Conservation (phyloP, 148 eudicot genomes). For the Chenopodium album region DNA sequence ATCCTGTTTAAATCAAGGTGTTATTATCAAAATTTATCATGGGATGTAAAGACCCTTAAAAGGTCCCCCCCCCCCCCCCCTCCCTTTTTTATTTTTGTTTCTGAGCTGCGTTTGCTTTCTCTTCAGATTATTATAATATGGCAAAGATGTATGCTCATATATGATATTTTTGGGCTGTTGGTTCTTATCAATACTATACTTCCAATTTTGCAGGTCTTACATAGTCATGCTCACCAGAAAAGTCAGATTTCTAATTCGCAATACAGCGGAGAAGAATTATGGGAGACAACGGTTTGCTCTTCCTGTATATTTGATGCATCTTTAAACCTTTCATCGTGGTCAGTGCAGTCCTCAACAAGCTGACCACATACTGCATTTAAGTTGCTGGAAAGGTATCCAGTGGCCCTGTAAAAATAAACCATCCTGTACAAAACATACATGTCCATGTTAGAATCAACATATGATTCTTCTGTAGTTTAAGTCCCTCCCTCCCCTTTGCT, state of each 20-base stretch:
- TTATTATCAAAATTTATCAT: background rate
- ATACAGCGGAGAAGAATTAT: slow-evolving; percentile 46
- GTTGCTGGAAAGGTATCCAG: slow-evolving; percentile 70
- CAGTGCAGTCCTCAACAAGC: slow-evolving; percentile 49
- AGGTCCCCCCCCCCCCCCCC: too few species aligned
- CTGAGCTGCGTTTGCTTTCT: background rate
- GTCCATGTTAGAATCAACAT: slow-evolving; percentile 63
- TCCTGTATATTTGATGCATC: slow-evolving; percentile 50
- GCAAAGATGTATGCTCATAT: background rate
- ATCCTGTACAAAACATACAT: slow-evolving; percentile 41
- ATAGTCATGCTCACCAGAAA: slow-evolving; percentile 74
- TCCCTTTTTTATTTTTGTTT: background rate
- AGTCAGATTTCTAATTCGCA: slow-evolving; percentile 50
- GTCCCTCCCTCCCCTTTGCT: slow-evolving; percentile 21
- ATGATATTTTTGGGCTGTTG: background rate
- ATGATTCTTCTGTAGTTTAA: slow-evolving; percentile 62
- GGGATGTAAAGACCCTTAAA: background rate
- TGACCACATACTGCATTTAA: slow-evolving; percentile 46
- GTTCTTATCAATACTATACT: background rate
- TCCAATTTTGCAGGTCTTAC: slow-evolving; percentile 59
- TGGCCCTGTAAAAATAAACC: slow-evolving; percentile 36
- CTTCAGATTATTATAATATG: background rate
- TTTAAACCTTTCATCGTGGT: slow-evolving; percentile 33
- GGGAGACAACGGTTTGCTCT: slow-evolving; percentile 54
- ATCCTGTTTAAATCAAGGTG: background rate